Evolutionary conservation across 768 basidiomycete species (phyloP).

Genomic region (Lyophyllum atratum): DNA sequence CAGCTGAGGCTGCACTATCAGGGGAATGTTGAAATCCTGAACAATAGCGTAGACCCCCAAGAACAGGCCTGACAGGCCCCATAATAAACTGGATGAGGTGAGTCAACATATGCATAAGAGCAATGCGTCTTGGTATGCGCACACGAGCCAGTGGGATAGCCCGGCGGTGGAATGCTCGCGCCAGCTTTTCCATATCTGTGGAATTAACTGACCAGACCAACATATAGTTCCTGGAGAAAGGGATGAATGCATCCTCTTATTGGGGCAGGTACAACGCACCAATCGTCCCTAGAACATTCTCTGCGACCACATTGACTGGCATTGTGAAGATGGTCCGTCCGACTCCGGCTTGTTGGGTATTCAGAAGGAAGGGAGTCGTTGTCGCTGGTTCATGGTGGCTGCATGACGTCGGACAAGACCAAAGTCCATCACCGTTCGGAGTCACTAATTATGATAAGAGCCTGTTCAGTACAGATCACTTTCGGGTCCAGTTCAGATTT

Average conservation of each 20-base stretch:
- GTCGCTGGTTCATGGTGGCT: no score
- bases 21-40: slow-evolving; percentile 68
- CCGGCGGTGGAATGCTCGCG: slow-evolving; percentile 67
- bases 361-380: no score
- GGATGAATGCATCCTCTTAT: no score
- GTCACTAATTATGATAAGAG: no score
- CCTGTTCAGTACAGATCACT: no score
- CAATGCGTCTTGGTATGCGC: slow-evolving; percentile 16
- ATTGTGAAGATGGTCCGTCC: slow-evolving; percentile 26
- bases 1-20: slow-evolving; percentile 67
- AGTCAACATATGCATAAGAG: neutral
- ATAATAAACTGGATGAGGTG: slow-evolving; percentile 46
- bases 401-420: no score
- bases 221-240: slow-evolving; percentile 53
- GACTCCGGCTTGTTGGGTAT: no score
- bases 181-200: slow-evolving; percentile 76
- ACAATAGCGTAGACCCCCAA: slow-evolving; percentile 70
- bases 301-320: slow-evolving; percentile 52
- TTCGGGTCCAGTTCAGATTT: no score
- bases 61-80: slow-evolving; percentile 60
- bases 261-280: slow-evolving; percentile 37
- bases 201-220: slow-evolving; percentile 69
- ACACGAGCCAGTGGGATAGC: slow-evolving; percentile 70
- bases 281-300: slow-evolving; percentile 71
- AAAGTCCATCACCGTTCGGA: no score